Evolutionary conservation across 768 basidiomycete genomes (phyloP), one percentile per base, ranked within the genome.

Genomic region (Chalciporus piperatus): DNA sequence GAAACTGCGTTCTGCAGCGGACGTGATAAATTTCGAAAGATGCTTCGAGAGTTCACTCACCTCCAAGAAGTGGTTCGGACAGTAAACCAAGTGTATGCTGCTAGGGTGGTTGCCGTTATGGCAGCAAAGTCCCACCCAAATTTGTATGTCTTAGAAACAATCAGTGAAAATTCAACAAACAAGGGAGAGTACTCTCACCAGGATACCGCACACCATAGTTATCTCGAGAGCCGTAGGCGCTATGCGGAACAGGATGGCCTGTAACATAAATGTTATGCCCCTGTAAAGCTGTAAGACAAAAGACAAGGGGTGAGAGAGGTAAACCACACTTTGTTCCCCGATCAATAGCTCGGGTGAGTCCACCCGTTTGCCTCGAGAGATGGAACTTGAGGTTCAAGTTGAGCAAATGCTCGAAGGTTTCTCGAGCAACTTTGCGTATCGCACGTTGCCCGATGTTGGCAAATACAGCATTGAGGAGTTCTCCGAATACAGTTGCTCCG

Each of bases 91-190:
- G 93, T 90, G 66, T 99, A 99, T 4, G 88, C 82, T 3, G 79
- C 88, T 77, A 99, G 83, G 0, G 96, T 91, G 1, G 80, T 69
- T 1, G 83, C 77, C 0, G 95, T 98, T 41, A 98, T 84, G 2
- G 89, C 92, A 4, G 97, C 96, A 69, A 95, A 99, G 66, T 97
- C 87, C 87, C 89, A 93, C 9, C 97, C 97, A 62, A 97, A 99
- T 65, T 98, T 96, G 63, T 91, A 98, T 2, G 92, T 95, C 94
- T 97, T 19, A 14, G 27, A 46, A 28, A 47, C 9, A 25, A 45
- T 55, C 38, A 50, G 28, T 17, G 46, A 35, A 44, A 30, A 40
- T 32, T 14, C 6, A 13, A 40, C 22, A 32, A 7, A 32, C 25
- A 44, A 1, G 33, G 9, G 40, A 23, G 35, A 22, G 8, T 6